Evolutionary conservation across 305 asterid genomes (phyloP), one percentile per base, ranked within the genome.

Genomic region (Andrographis paniculata): DNA sequence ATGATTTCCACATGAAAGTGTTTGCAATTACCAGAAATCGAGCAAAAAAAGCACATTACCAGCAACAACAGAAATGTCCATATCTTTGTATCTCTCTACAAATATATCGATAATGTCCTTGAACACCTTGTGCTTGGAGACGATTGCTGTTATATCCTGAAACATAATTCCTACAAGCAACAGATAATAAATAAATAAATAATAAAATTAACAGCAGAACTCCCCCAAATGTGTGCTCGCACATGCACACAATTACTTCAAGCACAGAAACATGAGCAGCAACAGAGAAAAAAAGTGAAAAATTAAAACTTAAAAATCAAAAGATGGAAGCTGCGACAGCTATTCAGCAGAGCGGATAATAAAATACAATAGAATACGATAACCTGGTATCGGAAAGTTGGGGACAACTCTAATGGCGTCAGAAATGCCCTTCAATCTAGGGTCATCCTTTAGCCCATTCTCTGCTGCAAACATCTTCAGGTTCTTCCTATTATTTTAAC

Each of bases 321-420:
- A n/a, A n/a, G n/a, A n/a, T n/a, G n/a, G n/a, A n/a, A n/a, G n/a
- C n/a, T n/a, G n/a, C n/a, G n/a, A n/a, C n/a, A n/a, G n/a, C n/a
- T n/a, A n/a, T n/a, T n/a, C n/a, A n/a, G n/a, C n/a, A n/a, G n/a
- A n/a, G n/a, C n/a, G n/a, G n/a, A n/a, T n/a, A n/a, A n/a, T n/a
- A n/a, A n/a, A n/a, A n/a, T n/a, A n/a, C n/a, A n/a, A n/a, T n/a
- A n/a, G n/a, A n/a, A n/a, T n/a, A n/a, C n/a, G n/a, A n/a, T n/a
- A n/a, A 80, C 93, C 95, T 76, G 77, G 89, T 61, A 76, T 80
- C 6, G 93, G 95, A 45, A 84, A 84, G 65, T 84, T 61, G 40
- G 95, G 95, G 20, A 81, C 80, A 59, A 84, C 95, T 61, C 75
- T 80, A 39, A 84, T 76, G 62, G 93, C 72, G 38, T 84, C 84